Base-by-base conservation (phyloP, 768 basidiomycete genomes). In the Symmetrospora coprosmae region DNA sequence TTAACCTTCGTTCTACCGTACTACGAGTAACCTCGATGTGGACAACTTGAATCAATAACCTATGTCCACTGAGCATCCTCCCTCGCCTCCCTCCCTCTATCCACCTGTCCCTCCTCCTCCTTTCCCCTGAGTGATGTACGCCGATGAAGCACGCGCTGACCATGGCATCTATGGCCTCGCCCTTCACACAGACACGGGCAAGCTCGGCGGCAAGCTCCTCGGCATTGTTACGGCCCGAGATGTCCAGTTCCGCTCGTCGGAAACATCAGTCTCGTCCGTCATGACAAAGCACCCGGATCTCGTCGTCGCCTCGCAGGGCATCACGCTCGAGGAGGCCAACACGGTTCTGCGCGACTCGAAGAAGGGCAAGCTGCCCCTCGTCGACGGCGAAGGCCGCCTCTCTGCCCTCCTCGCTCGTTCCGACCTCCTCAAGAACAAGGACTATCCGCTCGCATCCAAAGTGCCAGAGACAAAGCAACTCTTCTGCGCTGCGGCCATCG, bases 221-320 rank as follows among this genome's bases (percentile, higher is more conserved):
- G 94, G 94, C 49, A 97, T 97, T 65, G 89, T 97, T 65, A 97
- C 94, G 11, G 81, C 85, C 27, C 87, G 94, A 67, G 94, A 99
- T 72, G 80, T 97, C 64, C 91, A 96, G 73, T 99, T 97, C 78
- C 84, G 83, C 56, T 76, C 81, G 48, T 75, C 80, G 1, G 72
- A 77, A 0, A 80, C 82, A 0, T 73, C 76, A n/a, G 80, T 97
- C 37, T 75, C 80, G 21, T 77, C 84, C 35, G 82, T 96, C 61
- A 99, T 99, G 92, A 92, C 87, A 49, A 58, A 58, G 53, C 60
- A 51, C 40, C 87, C 79, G 41, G 76, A 78, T 50, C 81, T 96
- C 58, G 83, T 96, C 70, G 88, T 87, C 28, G 94, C 88, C 7
- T 78, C 77, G 0, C 78, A 86, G 66, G 92, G 94, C 25, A 83